Evolutionary conservation across 192 early-diverging fungal species (phyloP).

Genomic region (Rhizoclosmatium globosum): DNA sequence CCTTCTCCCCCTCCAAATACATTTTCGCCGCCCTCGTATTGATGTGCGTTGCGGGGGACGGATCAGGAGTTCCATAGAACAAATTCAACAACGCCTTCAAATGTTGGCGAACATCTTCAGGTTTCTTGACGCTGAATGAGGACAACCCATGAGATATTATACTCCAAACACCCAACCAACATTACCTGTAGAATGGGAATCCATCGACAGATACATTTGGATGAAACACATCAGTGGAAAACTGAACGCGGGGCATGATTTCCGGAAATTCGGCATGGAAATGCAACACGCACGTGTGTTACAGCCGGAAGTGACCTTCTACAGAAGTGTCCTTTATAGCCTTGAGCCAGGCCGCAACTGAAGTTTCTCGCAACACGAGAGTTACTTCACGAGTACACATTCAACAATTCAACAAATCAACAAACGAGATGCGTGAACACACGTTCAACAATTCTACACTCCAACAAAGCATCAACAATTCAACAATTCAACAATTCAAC

Average conservation of each 20-base stretch:
- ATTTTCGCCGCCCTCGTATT: conserved; percentile 51
- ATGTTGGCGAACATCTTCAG: conserved; percentile 62
- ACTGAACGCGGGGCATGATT: conserved; percentile 61
- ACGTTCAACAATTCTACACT: no score
- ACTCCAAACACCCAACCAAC: neutral
- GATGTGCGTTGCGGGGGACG: conserved; percentile 53
- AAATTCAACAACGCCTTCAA: conserved; percentile 53
- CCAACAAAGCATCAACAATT: no score
- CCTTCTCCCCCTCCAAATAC: conserved; percentile 50
- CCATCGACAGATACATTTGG: conserved; percentile 66
- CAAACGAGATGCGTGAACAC: no score
- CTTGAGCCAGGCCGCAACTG: no score
- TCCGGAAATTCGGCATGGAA: conserved; percentile 68
- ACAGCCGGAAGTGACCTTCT: no score
- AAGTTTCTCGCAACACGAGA: no score
- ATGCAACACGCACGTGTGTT: conserved; percentile 44
- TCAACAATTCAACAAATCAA: no score
- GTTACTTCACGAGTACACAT: no score
- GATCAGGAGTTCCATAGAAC: conserved; percentile 50
- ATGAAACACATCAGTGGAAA: conserved; percentile 67
- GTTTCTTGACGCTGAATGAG: conserved; percentile 43
- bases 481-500: no score
- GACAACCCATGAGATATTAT: neutral
- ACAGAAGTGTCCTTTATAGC: no score
- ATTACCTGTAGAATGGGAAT: conserved; percentile 60